Evolutionary conservation across 495 filamentous ascomycete species (phyloP).

Genomic region (Immersiella caudata): DNA sequence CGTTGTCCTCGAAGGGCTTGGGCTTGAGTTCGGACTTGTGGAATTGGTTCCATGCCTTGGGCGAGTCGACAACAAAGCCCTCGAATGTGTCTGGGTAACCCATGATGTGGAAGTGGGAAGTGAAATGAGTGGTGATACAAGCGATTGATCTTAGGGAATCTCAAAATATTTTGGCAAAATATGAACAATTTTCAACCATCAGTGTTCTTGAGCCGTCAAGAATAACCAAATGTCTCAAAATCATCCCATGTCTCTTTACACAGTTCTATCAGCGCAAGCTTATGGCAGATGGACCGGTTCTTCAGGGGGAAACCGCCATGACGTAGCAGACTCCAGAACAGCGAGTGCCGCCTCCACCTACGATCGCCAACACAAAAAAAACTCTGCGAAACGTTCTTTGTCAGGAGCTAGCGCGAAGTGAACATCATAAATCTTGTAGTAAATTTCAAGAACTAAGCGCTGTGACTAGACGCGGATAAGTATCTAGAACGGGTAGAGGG

Average conservation of each 20-base stretch:
- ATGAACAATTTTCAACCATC: not conserved
- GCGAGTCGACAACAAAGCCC: slow-evolving; percentile 56
- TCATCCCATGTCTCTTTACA: not conserved
- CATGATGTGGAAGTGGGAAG: slow-evolving; percentile 49
- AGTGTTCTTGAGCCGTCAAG: no score
- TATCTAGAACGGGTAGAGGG: not conserved
- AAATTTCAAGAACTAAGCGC: not conserved
- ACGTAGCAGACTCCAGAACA: slow-evolving; percentile 5
- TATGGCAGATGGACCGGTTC: not conserved
- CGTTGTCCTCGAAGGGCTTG: slow-evolving; percentile 75
- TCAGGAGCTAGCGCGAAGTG: not conserved
- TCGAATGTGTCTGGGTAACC: slow-evolving; percentile 75
- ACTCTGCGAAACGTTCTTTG: not conserved
- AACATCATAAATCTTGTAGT: not conserved
- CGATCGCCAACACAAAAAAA: slow-evolving; percentile 1
- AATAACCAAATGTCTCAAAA: not conserved
- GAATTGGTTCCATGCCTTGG: slow-evolving; percentile 37
- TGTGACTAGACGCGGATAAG: not conserved
- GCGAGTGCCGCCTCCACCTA: not conserved
- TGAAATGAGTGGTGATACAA: not conserved
- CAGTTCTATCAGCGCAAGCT: not conserved
- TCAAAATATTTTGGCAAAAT: not conserved
- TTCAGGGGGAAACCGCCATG: slow-evolving; percentile 1
- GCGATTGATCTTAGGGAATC: not conserved
- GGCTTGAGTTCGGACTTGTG: slow-evolving; percentile 63